Evolutionary conservation across 768 basidiomycete species (phyloP).

Genomic region (Lactarius vividus): DNA sequence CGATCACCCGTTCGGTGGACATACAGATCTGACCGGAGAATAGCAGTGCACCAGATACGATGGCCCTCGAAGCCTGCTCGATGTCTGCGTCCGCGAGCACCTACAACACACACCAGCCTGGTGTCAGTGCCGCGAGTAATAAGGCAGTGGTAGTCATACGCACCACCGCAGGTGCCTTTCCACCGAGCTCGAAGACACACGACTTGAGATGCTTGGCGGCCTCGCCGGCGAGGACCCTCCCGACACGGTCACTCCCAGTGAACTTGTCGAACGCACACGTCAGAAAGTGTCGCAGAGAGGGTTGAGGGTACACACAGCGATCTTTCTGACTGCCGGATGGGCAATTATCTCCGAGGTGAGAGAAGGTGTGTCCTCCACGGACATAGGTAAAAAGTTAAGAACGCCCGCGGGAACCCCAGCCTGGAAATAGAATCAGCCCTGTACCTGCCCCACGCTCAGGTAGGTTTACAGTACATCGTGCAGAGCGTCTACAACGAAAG

Average conservation of each 20-base stretch:
- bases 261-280: constrained; percentile 39
- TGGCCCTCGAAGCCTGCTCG: constrained; percentile 48
- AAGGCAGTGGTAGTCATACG: constrained; percentile 22
- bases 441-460: neutral
- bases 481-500: constrained; percentile 46
- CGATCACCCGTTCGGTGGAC: constrained; percentile 57
- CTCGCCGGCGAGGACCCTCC: constrained; percentile 51
- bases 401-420: constrained; percentile 63
- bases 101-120: constrained; percentile 30
- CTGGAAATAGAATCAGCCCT: constrained; percentile 22
- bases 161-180: constrained; percentile 54
- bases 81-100: constrained; percentile 54
- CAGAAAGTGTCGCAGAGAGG: neutral
- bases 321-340: constrained; percentile 49
- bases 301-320: constrained; percentile 43
- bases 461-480: constrained; percentile 37
- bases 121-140: neutral
- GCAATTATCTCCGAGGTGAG: constrained; percentile 53
- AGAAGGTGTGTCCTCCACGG: constrained; percentile 42
- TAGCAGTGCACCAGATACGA: constrained; percentile 44
- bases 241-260: constrained; percentile 56
- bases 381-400: constrained; percentile 52
- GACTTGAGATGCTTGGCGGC: constrained; percentile 56
- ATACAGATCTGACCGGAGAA: constrained; percentile 57
- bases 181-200: constrained; percentile 54